phyloP scores from a whole-genome alignment of 2,329 filamentous ascomycete species.

The Ramularia endophylla region DNA sequence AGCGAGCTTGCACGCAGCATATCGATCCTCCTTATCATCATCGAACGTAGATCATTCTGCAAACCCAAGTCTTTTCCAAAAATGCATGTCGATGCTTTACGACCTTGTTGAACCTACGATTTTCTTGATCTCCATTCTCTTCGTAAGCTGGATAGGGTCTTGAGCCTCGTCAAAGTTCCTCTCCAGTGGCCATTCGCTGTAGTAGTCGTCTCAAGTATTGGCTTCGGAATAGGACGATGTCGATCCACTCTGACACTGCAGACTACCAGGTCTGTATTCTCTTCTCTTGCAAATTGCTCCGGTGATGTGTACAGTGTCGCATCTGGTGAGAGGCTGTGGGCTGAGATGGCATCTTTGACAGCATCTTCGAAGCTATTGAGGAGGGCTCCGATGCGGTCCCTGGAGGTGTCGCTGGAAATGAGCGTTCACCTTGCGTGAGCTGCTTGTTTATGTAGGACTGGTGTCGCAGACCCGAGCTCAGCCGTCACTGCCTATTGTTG shows the following conservation, averaged over 20 bases:
- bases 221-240: too few species aligned
- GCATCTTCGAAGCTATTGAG: conserved; percentile 41
- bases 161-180: conserved; percentile 37
- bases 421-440: conserved; percentile 25
- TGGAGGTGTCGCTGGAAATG: conserved; percentile 47
- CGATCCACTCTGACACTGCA: conserved; percentile 35
- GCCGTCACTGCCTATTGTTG: too few species aligned
- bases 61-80: conserved; percentile 19
- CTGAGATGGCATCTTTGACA: conserved; percentile 35
- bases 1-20: conserved; percentile 7
- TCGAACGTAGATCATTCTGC: conserved; percentile 6
- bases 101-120: conserved; percentile 43
- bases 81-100: conserved; percentile 32
- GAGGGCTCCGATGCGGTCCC: conserved; percentile 43
- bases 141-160: conserved; percentile 37
- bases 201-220: neutral
- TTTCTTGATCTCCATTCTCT: conserved; percentile 36
- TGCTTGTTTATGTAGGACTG: too few species aligned
- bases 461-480: too few species aligned
- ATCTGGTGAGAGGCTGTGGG: conserved; percentile 29
- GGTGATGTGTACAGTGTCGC: conserved; percentile 38
- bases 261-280: conserved; percentile 41
- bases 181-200: conserved; percentile 43
- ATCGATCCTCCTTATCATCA: conserved; percentile 4
- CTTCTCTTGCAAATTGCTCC: conserved; percentile 38